Percentiles rank a stretch among this genome's conserved stretches.
Evolutionary conservation across 176 grass and related monocot species (phyloP).

Genomic region (Oryza officinalis): DNA sequence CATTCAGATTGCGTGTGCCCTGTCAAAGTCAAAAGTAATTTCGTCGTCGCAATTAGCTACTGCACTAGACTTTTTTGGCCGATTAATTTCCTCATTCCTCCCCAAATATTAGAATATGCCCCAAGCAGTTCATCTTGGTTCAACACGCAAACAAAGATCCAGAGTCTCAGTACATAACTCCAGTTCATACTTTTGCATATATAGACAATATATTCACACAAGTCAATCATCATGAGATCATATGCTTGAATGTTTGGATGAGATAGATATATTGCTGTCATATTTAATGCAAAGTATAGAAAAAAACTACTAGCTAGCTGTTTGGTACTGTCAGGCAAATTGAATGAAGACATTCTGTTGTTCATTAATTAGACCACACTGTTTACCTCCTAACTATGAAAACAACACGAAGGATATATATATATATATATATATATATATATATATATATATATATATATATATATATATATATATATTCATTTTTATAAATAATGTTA

Average conservation of each 20-base stretch:
- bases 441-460: neutral
- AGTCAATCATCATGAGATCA: constrained; percentile 18
- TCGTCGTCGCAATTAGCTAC: neutral
- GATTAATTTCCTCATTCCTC: neutral
- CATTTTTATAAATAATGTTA: neutral
- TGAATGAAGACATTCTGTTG: constrained; percentile 2
- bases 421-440: too few species aligned
- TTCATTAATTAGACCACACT: neutral
- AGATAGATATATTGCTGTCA: neutral
- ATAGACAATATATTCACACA: neutral
- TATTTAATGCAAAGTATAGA: constrained; percentile 17
- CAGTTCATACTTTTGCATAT: neutral
- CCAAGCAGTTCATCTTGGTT: neutral
- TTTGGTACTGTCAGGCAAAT: neutral
- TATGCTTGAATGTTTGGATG: constrained; percentile 6
- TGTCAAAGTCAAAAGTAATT: neutral
- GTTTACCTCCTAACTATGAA: neutral
- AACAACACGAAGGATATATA: neutral
- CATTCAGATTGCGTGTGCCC: neutral
- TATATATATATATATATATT: neutral
- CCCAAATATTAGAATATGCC: neutral
- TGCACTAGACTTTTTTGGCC: neutral
- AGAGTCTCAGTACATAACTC: neutral
- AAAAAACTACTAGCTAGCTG: neutral
- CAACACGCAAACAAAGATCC: constrained; percentile 27